Base-by-base conservation (phyloP, 2,329 filamentous ascomycete species). In the Ilyonectria sp. region DNA sequence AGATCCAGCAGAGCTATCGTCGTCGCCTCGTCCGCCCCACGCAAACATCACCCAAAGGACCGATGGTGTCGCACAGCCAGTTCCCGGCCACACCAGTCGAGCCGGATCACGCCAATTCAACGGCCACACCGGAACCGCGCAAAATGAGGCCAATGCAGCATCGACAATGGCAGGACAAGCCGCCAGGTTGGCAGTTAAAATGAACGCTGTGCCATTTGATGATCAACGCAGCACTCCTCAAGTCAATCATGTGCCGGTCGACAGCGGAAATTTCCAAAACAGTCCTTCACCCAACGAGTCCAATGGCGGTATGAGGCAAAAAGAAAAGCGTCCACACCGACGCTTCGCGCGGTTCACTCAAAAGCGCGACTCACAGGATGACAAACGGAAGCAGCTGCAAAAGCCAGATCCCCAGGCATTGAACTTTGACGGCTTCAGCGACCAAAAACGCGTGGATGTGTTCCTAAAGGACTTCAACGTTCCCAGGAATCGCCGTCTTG, bases 401-500 rank as follows among this genome's bases (percentile, higher is more conserved):
- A 62, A 63, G n/a, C 4, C 33, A 6, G 2, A 19, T 15, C 6
- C n/a, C 17, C 60, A 57, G 33, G 17, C 17, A 23, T 35, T 29
- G 1, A 56, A 17, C 44, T 15, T 62, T 11, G 58, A 66, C 13
- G 50, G 43, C 60, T 37, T 23, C 46, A 55, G 17, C 21, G 43
- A 26, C 53, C 50, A 43, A 58, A 54, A 13, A 40, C 50, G 50
- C 10, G n/a, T 53, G n/a, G 19, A 21, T 23, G 6, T 9, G 2
- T 58, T 67, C 37, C 64, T 63, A n/a, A 63, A 59, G 23, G 17
- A 47, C 13, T 19, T 59, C 46, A 54, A 63, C 2, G 26, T 67
- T 15, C 64, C 64, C 23, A 54, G 46, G 6, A 53, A 43, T 10
- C 19, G 35, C 2, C 29, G 19, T 17, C 37, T 40, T 15, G 64